phyloP scores from a whole-genome alignment of 495 filamentous ascomycete species.

The Aspergillus bridgeri region DNA sequence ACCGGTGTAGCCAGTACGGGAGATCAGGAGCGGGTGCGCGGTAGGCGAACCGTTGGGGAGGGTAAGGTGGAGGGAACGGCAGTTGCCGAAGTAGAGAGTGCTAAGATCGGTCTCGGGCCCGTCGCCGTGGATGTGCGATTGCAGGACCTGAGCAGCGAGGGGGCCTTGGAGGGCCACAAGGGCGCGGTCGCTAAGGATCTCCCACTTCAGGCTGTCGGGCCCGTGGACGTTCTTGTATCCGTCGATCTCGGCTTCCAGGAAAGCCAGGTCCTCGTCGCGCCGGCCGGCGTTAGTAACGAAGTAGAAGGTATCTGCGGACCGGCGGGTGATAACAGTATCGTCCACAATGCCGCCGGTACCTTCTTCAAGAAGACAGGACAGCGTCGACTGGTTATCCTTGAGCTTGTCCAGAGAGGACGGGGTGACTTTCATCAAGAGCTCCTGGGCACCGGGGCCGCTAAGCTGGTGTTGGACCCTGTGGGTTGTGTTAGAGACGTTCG shows the following conservation, averaged over 20 bases:
- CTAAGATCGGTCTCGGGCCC: conserved; percentile 53
- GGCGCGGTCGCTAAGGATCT: conserved; percentile 63
- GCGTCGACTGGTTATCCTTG: conserved; percentile 59
- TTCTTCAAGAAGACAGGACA: conserved; percentile 76
- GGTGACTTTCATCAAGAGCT: conserved; percentile 76
- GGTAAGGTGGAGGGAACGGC: conserved; percentile 52
- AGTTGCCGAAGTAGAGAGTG: conserved; percentile 77
- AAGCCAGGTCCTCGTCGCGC: conserved; percentile 77
- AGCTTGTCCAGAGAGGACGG: conserved; percentile 63
- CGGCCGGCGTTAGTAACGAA: conserved; percentile 96
- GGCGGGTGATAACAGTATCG: conserved; percentile 81
- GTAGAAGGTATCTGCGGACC: conserved; percentile 71
- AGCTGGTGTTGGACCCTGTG: conserved; percentile 66
- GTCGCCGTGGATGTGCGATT: conserved; percentile 46
- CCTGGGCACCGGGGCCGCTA: conserved; percentile 70
- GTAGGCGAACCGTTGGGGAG: conserved; percentile 41
- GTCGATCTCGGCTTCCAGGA: conserved; percentile 62
- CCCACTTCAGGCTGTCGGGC: conserved; percentile 58
- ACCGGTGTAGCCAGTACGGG: conserved; percentile 90
- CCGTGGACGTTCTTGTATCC: conserved; percentile 46
- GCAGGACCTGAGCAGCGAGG: conserved; percentile 61
- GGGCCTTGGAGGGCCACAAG: conserved; percentile 89
- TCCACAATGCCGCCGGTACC: conserved; percentile 88
- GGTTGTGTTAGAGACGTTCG: conserved; percentile 7
- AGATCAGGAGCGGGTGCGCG: conserved; percentile 64